Conservation (phyloP, 306 rosid genomes). For the Trifolium pratense region DNA sequence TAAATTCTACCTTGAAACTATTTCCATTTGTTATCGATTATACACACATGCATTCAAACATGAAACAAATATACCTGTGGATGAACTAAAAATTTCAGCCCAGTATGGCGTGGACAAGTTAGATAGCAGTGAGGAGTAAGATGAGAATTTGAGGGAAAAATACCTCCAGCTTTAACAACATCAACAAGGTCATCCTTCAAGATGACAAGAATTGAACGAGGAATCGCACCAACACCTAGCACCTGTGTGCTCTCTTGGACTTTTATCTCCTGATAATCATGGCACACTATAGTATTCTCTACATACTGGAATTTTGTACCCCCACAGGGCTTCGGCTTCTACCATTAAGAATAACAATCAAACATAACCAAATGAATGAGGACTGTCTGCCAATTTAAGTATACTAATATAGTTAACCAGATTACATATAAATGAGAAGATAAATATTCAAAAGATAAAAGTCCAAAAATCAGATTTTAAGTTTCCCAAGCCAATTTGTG, state of each 20-base stretch:
- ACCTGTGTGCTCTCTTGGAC: slow-evolving; percentile 91
- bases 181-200: slow-evolving; percentile 94
- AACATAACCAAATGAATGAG: slow-evolving; percentile 29
- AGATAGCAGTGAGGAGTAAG: slow-evolving; percentile 50
- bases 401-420: not conserved
- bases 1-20: slow-evolving; percentile 83
- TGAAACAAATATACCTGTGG: slow-evolving; percentile 75
- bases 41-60: slow-evolving; percentile 73
- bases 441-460: slow-evolving; percentile 22
- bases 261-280: slow-evolving; percentile 96
- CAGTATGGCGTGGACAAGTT: slow-evolving; percentile 64
- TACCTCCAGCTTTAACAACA: slow-evolving; percentile 97
- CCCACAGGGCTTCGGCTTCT: slow-evolving; percentile 71
- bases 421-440: slow-evolving; percentile 30
- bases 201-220: slow-evolving; percentile 88
- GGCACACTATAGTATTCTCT: slow-evolving; percentile 82
- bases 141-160: slow-evolving; percentile 27
- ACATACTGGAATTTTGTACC: slow-evolving; percentile 73
- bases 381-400: slow-evolving; percentile 8
- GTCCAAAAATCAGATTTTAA: slow-evolving; percentile 33
- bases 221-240: slow-evolving; percentile 91
- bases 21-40: slow-evolving; percentile 77
- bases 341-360: slow-evolving; percentile 43
- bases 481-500: slow-evolving; percentile 1
- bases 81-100: slow-evolving; percentile 67